A percentile compares a stretch with the other conserved stretches of the same genome.
These are phyloP conservation scores for Leccinum disarticulatum DNA, from an alignment of 768 basidiomycete species.

Conservation along the genomic window DNA sequence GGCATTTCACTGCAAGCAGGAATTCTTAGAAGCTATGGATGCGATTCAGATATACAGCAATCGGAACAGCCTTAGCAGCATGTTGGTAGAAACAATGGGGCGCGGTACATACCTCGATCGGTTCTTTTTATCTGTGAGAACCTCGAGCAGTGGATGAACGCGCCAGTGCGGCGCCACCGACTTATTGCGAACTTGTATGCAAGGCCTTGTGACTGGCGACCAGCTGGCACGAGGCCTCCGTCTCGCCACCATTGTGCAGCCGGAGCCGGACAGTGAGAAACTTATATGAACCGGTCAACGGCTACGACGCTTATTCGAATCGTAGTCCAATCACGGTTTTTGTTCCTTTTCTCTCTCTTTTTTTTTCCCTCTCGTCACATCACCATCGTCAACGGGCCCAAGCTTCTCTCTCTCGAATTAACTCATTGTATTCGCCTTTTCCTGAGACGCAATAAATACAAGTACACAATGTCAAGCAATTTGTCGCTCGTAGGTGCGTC, in stretches of 20 bases:
- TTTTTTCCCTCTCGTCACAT: neutral
- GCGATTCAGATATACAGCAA: neutral
- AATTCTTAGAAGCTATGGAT: neutral
- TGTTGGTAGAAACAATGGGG: neutral
- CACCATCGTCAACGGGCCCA: neutral
- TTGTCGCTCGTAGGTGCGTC: conserved; percentile 22
- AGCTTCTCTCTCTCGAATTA: neutral
- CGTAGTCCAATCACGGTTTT: neutral
- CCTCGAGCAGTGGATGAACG: neutral
- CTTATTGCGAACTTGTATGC: neutral
- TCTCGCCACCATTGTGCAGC: conserved; percentile 2
- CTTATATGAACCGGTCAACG: conserved; percentile 3
- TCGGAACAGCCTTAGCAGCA: conserved; percentile 1
- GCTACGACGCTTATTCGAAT: neutral
- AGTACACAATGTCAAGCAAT: conserved; percentile 5
- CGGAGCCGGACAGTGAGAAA: conserved; percentile 17
- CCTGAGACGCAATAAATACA: neutral
- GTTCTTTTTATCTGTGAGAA: conserved; percentile 6
- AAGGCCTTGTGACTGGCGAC: neutral
- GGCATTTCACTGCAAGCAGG: neutral
- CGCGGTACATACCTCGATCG: neutral
- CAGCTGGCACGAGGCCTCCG: neutral
- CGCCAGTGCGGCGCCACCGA: neutral
- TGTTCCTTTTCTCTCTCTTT: neutral
- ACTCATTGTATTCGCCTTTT: neutral